Conservation (phyloP, 2,329 filamentous ascomycete genomes). For the Ophioceras dolichostomum region DNA sequence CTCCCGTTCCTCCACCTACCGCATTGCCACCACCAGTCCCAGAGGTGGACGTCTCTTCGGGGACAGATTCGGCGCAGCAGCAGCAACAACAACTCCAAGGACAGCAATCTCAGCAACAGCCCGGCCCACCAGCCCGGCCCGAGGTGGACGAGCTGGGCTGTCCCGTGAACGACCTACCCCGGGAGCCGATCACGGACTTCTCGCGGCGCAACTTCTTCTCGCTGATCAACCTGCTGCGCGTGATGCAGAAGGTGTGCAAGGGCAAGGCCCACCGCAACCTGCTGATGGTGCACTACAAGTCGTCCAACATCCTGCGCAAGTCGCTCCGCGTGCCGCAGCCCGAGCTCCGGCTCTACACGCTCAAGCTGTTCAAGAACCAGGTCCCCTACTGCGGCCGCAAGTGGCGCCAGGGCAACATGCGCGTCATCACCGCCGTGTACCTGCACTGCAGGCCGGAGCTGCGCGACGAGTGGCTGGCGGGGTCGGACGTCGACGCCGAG, state of each 20-base stretch:
- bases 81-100: conserved; percentile 1
- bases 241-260: conserved; percentile 96
- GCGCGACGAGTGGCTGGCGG: conserved; percentile 87
- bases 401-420: conserved; percentile 97
- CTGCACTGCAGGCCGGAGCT: conserved; percentile 86
- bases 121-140: conserved; percentile 24
- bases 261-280: conserved; percentile 91
- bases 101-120: neutral
- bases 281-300: conserved; percentile 91
- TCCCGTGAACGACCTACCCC: conserved; percentile 57
- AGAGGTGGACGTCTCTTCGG: too few species aligned
- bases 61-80: too few species aligned
- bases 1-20: conserved; percentile 26
- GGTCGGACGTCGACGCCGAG: conserved; percentile 82
- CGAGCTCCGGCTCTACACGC: conserved; percentile 78
- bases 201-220: conserved; percentile 93
- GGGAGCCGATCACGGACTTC: conserved; percentile 74
- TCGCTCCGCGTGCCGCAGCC: conserved; percentile 83
- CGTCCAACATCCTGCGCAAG: conserved; percentile 81
- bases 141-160: conserved; percentile 83
- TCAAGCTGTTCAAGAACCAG: conserved; percentile 98
- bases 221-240: conserved; percentile 85
- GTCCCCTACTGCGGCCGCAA: conserved; percentile 97
- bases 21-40: too few species aligned
- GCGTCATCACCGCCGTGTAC: conserved; percentile 94